These are phyloP conservation scores for Eimeria brunetti DNA, from an alignment of 169 alveolate species.

Conservation along the genomic window DNA sequence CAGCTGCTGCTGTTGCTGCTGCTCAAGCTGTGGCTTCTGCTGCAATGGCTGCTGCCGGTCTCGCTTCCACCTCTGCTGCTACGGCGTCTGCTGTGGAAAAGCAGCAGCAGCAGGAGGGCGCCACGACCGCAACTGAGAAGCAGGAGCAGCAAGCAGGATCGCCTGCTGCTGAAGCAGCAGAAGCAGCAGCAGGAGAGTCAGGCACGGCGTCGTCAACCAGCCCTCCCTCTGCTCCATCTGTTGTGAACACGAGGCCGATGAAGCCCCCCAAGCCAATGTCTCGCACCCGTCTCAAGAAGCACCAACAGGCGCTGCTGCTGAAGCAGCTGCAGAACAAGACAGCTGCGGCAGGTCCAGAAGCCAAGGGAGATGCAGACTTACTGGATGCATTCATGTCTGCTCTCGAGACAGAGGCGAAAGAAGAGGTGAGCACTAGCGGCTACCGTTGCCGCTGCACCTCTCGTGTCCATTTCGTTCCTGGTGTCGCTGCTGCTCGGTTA, in stretches of 20 bases:
- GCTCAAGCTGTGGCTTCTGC: slow-evolving; percentile 65
- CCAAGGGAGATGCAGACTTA: slow-evolving; percentile 39
- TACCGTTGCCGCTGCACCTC: slow-evolving; percentile 10
- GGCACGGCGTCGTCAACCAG: not conserved
- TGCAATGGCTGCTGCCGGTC: slow-evolving; percentile 31
- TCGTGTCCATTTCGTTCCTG: not conserved
- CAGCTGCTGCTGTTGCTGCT: slow-evolving; percentile 74
- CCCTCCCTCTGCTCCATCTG: not conserved
- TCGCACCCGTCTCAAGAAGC: slow-evolving; percentile 58
- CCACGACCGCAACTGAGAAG: not conserved
- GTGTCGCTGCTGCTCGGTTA: not conserved
- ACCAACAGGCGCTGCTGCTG: slow-evolving; percentile 77
- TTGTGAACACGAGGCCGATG: slow-evolving; percentile 11
- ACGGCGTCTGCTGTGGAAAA: slow-evolving; percentile 7
- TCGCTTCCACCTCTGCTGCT: slow-evolving; percentile 25
- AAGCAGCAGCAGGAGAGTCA: slow-evolving; percentile 12
- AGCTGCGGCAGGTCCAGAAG: slow-evolving; percentile 26
- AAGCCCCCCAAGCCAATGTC: slow-evolving; percentile 57
- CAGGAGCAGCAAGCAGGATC: slow-evolving; percentile 19
- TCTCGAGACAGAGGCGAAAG: slow-evolving; percentile 80
- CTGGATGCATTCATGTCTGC: slow-evolving; percentile 80
- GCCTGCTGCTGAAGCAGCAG: slow-evolving; percentile 19
- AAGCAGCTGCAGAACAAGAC: slow-evolving; percentile 56
- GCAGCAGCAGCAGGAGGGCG: slow-evolving; percentile 22
- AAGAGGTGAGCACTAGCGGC: slow-evolving; percentile 46